Conservation (phyloP, 2,329 filamentous ascomycete species). For the Cladosporium colombiae region DNA sequence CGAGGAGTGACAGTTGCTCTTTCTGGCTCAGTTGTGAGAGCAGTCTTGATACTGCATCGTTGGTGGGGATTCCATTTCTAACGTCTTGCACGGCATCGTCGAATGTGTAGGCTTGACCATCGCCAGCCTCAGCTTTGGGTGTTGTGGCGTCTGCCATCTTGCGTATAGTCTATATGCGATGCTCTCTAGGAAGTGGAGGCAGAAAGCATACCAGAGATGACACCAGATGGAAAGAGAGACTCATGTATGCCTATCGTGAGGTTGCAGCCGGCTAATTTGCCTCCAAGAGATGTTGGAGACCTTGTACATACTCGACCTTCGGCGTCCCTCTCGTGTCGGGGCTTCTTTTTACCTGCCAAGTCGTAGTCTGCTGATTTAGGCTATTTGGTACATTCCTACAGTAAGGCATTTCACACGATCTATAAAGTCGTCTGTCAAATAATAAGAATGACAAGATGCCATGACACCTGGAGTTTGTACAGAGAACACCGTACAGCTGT, state of each 20-base stretch:
- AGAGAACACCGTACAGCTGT: background rate
- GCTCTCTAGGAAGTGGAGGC: background rate
- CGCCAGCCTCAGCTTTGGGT: background rate
- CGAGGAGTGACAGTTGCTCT: slow-evolving; percentile 18
- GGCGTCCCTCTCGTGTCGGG: background rate
- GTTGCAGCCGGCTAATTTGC: slow-evolving; percentile 1
- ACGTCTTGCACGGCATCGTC: slow-evolving; percentile 10
- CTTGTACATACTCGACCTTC: background rate
- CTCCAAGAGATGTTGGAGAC: background rate
- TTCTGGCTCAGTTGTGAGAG: background rate
- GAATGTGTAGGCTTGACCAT: background rate
- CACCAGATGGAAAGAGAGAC: background rate
- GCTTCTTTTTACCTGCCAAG: background rate
- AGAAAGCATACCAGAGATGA: background rate
- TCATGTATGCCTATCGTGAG: background rate
- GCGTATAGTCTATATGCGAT: background rate
- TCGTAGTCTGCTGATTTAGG: background rate
- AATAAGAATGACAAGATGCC: background rate
- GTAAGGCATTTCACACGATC: background rate
- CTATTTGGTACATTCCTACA: background rate
- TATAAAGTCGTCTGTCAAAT: background rate
- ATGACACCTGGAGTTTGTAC: background rate
- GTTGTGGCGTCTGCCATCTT: background rate
- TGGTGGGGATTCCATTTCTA: background rate
- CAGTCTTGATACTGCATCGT: background rate